Percentiles rank a stretch among this genome's conserved stretches.
Conservation (phyloP, 345 rosid genomes). For the Eutrema heterophyllum region DNA sequence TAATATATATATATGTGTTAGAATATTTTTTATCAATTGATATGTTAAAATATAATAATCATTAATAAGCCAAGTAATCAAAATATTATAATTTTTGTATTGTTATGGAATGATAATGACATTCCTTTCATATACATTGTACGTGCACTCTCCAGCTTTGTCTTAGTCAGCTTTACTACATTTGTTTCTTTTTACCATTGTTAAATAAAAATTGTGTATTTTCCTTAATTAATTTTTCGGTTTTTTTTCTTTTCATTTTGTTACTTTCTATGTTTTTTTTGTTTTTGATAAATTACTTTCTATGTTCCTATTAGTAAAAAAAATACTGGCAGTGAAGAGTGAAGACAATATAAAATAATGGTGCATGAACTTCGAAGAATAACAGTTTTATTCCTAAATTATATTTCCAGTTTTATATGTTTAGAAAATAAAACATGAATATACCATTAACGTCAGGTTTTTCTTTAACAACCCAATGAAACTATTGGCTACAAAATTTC, state of each 20-base stretch:
- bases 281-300: not conserved
- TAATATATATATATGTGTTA: no score
- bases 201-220: not conserved
- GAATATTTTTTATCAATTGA: not conserved
- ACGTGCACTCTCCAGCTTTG: not conserved
- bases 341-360: not conserved
- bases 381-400: not conserved
- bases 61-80: not conserved
- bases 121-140: not conserved
- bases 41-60: not conserved
- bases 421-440: not conserved
- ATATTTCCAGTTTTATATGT: not conserved
- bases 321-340: not conserved
- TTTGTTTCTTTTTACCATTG: not conserved
- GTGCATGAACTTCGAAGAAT: not conserved
- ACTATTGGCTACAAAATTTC: not conserved
- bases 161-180: not conserved
- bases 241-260: not conserved
- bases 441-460: not conserved
- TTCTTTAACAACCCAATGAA: not conserved
- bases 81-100: not conserved
- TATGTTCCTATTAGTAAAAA: not conserved
- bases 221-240: not conserved
- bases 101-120: not conserved
- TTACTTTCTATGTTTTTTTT: not conserved